phyloP scores from a whole-genome alignment of 1,284 basidiomycete species.

The Caloboletus firmus region DNA sequence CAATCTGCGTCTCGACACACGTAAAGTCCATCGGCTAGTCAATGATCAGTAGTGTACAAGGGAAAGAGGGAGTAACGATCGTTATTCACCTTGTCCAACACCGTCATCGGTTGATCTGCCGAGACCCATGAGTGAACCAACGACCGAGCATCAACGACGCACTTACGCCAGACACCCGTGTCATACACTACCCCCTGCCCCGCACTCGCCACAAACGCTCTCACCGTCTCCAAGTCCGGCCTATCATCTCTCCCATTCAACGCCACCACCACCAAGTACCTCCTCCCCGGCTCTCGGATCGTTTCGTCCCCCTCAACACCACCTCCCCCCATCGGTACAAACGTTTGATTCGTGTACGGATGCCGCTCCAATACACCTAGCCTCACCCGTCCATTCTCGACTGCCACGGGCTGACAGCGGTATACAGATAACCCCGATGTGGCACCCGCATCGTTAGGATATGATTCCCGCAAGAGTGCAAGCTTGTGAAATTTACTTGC shows the following conservation, averaged over 20 bases:
- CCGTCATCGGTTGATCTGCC: constrained; percentile 83
- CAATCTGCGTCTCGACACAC: constrained; percentile 84
- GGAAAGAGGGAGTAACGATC: neutral
- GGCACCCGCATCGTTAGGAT: constrained; percentile 55
- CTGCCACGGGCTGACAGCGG: constrained; percentile 61
- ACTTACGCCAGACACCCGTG: constrained; percentile 85
- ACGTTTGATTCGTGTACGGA: constrained; percentile 79
- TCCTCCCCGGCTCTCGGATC: constrained; percentile 48
- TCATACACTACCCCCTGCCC: constrained; percentile 85
- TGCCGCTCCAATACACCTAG: constrained; percentile 74
- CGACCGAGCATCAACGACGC: neutral
- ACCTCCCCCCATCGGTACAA: constrained; percentile 79
- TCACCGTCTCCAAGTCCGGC: constrained; percentile 72
- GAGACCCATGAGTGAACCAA: constrained; percentile 2
- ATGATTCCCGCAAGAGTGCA: constrained; percentile 62
- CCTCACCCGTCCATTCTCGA: constrained; percentile 50
- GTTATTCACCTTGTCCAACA: constrained; percentile 62
- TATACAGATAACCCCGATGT: constrained; percentile 73
- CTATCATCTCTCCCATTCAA: constrained; percentile 70
- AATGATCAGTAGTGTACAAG: constrained; percentile 5
- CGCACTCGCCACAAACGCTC: constrained; percentile 77
- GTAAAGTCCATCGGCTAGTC: constrained; percentile 72
- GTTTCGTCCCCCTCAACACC: constrained; percentile 40
- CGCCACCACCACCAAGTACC: constrained; percentile 84
- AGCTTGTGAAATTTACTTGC: constrained; percentile 91